Base-by-base conservation (phyloP, 352 stramenopile species). In the Phytopythium mirpurense region DNA sequence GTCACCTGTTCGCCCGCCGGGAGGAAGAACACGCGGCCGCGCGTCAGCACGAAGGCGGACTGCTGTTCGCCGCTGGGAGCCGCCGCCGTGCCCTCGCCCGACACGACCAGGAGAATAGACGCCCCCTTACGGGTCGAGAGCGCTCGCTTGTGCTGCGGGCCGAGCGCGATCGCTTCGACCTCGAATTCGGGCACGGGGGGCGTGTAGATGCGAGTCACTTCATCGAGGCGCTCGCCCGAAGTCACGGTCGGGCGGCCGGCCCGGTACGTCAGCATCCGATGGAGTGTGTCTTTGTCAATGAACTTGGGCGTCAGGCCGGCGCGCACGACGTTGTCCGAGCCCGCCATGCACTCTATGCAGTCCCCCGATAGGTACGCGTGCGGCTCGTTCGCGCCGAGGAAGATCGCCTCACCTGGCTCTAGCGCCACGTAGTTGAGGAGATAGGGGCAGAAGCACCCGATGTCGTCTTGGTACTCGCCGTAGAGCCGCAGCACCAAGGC, bases 321-420 rank as follows among this genome's bases (percentile, higher is more conserved):
- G 43, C 97, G 92, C 26, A 99, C 96, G 15, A 99, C 97, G 70
- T 99, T 99, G 75, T 99, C 97, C 29, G 83, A 98, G 47, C 95
- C 98, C 27, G 97, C 97, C 97, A 99, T 99, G 64, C 96, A 98
- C 70, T 99, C 97, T 23, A 99, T 89, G 58, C 83, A 93, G 59
- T 93, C 83, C 34, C 97, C 97, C 2, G 82, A 90, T 21, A 99
- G 78, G 70, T 99, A 99, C 15, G 98, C 98, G 71, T 99, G 98
- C n/a, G 98, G 98, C 62, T 99, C 97, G 67, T 99, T 99, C 5
- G 98, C 95, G 18, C 79, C 92, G 51, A 99, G 93, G 66, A 98
- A 99, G 57, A 99, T 96, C 18, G 90, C 86, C 57, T 99, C 93
- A 8, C 98, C 98, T 0, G 91, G 90, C 32, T 96, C 67, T 59